Conservation (phyloP, 1,284 basidiomycete species). For the Apiotrichum porosum region DNA sequence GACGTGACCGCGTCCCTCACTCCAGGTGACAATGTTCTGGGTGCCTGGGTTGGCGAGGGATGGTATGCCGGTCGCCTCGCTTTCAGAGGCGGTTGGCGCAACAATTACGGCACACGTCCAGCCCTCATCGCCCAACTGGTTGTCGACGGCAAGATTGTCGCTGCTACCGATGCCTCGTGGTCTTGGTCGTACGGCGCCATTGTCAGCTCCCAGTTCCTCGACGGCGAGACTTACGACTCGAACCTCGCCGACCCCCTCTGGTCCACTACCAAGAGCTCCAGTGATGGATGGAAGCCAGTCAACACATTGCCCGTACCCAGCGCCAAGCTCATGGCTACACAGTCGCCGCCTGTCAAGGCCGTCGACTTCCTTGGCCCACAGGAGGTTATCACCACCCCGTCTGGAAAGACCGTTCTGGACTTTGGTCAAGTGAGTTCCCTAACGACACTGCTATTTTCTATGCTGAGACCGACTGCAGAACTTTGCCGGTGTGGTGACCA, state of each 20-base stretch:
- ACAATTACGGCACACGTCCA: slow-evolving; percentile 27
- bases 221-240: slow-evolving; percentile 33
- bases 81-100: slow-evolving; percentile 13
- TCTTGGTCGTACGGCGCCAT: slow-evolving; percentile 18
- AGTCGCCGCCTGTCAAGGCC: slow-evolving; percentile 29
- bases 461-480: slow-evolving; percentile 20
- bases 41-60: slow-evolving; percentile 32
- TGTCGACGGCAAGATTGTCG: slow-evolving; percentile 17
- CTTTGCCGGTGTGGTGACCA: slow-evolving; percentile 21
- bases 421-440: slow-evolving; percentile 34
- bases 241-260: background rate
- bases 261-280: no score
- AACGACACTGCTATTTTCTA: no score
- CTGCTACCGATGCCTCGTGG: slow-evolving; percentile 24
- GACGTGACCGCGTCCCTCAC: slow-evolving; percentile 22
- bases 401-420: slow-evolving; percentile 33
- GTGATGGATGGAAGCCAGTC: slow-evolving; percentile 1
- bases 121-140: slow-evolving; percentile 33
- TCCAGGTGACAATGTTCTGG: slow-evolving; percentile 25
- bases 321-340: slow-evolving; percentile 21
- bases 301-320: slow-evolving; percentile 10
- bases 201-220: slow-evolving; percentile 30
- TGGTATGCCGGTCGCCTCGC: slow-evolving; percentile 37
- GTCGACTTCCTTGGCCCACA: background rate
- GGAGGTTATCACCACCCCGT: slow-evolving; percentile 29